These are phyloP conservation scores for Phaeoacremonium minimum DNA, from an alignment of 2,329 filamentous ascomycete species.

Conservation along the genomic window DNA sequence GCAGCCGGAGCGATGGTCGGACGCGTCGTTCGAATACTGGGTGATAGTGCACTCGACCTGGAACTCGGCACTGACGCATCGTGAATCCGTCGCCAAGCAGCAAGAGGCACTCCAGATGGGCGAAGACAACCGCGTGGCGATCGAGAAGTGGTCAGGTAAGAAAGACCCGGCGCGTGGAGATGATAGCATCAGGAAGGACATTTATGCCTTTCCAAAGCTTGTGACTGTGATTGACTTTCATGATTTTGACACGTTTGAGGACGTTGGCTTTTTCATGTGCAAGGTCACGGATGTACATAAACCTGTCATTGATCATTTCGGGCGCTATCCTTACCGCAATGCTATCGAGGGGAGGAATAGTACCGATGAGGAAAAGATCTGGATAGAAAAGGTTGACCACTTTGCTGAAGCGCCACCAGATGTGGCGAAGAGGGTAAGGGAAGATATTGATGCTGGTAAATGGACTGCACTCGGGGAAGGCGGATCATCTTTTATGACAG, in stretches of 20 bases:
- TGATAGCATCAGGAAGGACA: no score
- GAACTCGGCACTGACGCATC: constrained; percentile 18
- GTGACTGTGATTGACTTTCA: constrained; percentile 3
- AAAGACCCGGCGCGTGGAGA: constrained; percentile 14
- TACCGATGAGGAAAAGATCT: constrained; percentile 18
- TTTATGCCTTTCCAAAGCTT: no score
- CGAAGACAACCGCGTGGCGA: constrained; percentile 14
- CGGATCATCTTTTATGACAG: no score
- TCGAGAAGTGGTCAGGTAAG: constrained; percentile 14
- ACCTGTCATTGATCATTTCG: constrained; percentile 18
- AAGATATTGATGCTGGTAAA: constrained; percentile 12
- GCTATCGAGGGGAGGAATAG: constrained; percentile 12
- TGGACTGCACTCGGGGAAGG: constrained; percentile 16
- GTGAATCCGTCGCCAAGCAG: constrained; percentile 12
- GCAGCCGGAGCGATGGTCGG: constrained; percentile 11
- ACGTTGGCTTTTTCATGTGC: constrained; percentile 15
- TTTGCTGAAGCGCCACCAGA: constrained; percentile 12
- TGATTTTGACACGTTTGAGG: constrained; percentile 3
- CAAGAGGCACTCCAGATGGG: constrained; percentile 10
- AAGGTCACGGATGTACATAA: constrained; percentile 20
- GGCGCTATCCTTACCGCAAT: constrained; percentile 22
- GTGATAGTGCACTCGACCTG: constrained; percentile 16
- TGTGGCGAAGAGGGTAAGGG: constrained; percentile 9
- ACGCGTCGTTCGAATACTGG: constrained; percentile 18
- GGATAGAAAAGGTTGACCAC: constrained; percentile 11